Evolutionary conservation across 768 basidiomycete species (phyloP).

Genomic region (Mycena pura): DNA sequence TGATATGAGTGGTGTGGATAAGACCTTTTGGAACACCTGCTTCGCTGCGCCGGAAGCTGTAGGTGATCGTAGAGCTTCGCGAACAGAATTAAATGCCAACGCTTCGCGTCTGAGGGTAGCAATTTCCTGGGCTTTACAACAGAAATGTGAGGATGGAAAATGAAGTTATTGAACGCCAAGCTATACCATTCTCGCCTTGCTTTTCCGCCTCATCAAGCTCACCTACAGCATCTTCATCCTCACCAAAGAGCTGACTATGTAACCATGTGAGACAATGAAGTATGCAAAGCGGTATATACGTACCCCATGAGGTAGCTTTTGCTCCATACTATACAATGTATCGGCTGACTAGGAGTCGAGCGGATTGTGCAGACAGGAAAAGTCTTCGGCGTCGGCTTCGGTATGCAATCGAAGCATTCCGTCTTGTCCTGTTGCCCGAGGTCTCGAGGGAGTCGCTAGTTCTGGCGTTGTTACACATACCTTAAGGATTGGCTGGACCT

Average conservation of each 20-base stretch:
- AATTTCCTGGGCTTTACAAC: conserved; percentile 80
- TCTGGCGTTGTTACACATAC: conserved; percentile 43
- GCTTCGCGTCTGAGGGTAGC: conserved; percentile 89
- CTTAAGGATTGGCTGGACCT: conserved; percentile 93
- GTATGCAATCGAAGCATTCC: conserved; percentile 97
- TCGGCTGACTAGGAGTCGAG: conserved; percentile 94
- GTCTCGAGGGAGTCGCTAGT: background rate
- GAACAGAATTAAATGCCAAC: conserved; percentile 83
- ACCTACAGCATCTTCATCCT: conserved; percentile 80
- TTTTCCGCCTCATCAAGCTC: conserved; percentile 94
- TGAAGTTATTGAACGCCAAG: background rate
- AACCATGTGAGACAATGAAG: background rate
- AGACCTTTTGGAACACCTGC: conserved; percentile 85
- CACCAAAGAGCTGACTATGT: conserved; percentile 89
- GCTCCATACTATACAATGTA: conserved; percentile 99
- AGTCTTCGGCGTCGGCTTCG: conserved; percentile 90
- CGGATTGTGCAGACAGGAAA: conserved; percentile 99
- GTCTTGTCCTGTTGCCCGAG: conserved; percentile 67
- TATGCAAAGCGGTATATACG: conserved; percentile 34
- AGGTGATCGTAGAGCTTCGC: conserved; percentile 64
- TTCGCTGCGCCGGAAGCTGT: conserved; percentile 60
- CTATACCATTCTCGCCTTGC: conserved; percentile 89
- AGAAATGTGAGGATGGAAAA: background rate
- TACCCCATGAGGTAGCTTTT: conserved; percentile 95
- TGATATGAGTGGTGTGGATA: background rate